These are phyloP conservation scores for Aspergillus alliaceus DNA, from an alignment of 2,329 filamentous ascomycete species.

Conservation along the genomic window DNA sequence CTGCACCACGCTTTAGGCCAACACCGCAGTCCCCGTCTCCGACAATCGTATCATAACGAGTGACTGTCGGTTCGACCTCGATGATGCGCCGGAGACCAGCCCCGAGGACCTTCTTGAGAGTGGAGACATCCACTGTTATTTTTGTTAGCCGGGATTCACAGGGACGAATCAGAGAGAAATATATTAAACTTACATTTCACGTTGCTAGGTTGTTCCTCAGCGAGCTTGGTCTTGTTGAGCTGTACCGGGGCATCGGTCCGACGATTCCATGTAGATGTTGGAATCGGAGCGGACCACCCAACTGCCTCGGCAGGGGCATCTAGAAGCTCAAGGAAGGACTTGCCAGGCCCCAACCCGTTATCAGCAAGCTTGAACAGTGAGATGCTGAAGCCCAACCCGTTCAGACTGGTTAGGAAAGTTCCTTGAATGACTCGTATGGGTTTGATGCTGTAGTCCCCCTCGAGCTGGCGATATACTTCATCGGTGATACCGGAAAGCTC, in stretches of 20 bases:
- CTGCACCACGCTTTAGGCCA: conserved; percentile 81
- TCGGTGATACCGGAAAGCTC: conserved; percentile 67
- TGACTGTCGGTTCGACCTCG: conserved; percentile 64
- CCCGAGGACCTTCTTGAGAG: conserved; percentile 55
- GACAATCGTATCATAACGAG: conserved; percentile 73
- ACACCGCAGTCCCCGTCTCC: conserved; percentile 90
- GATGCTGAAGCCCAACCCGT: conserved; percentile 70
- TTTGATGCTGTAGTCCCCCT: conserved; percentile 58
- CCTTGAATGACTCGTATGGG: conserved; percentile 63
- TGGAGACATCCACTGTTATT: conserved; percentile 47
- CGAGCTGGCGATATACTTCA: conserved; percentile 64
- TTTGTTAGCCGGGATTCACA: background rate
- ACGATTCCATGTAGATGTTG: conserved; percentile 57
- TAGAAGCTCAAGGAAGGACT: conserved; percentile 63
- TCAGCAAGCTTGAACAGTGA: conserved; percentile 64
- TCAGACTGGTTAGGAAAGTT: conserved; percentile 71
- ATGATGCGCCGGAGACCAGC: conserved; percentile 61
- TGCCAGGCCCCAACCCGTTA: conserved; percentile 55
- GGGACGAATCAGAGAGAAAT: background rate
- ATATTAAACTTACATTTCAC: conserved; percentile 46
- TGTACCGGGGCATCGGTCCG: conserved; percentile 43
- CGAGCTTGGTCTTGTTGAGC: conserved; percentile 41
- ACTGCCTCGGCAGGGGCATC: conserved; percentile 67
- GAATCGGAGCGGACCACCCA: conserved; percentile 65
- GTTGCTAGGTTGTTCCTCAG: conserved; percentile 53